Base-by-base conservation (phyloP, 108 stramenopile genomes). In the Conticribra weissflogii region DNA sequence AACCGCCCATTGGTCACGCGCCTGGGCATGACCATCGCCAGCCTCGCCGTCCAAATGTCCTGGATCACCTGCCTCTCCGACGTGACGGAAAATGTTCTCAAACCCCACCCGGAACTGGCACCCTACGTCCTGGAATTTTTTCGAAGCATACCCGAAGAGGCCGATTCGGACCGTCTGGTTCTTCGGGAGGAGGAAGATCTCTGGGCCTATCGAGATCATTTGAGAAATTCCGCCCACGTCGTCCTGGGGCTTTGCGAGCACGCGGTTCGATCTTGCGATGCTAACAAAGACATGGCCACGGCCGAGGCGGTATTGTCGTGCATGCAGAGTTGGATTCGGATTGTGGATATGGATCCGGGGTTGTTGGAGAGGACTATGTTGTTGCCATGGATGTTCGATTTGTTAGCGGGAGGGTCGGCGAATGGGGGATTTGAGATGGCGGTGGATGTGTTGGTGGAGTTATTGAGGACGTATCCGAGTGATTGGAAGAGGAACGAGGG, bases 391-490 rank as follows among this genome's bases (percentile, higher is more conserved):
- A 51, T 73, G 17, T 78, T 78, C 54, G 65, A 78, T 30, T 50
- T 27, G 2, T 14, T 78, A 29, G 59, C 73, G 55, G 54, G 25
- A 21, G 71, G 73, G 67, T 73, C 77, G 19, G 29, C 56, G 1
- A 67, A 59, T 32, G 77, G 66, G n/a, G 77, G 77, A 3, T 83
- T 92, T 66, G 95, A 97, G 72, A 32, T 79, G 52, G 88, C 94
- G 17, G 81, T 91, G 47, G 97, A 97, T 77, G 81, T 96, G 7
- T 52, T 97, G 21, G 91, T 97, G 34, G 95, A 96, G 68, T 67
- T 92, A 25, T 65, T 93, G 29, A 63, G 95, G 72, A 85, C 83
- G 69, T 94, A 90, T 72, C 89, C 88, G 9, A 81, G 81, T 58
- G 68, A 88, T 59, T 32, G 67, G 5, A 44, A 36, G 22, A 74